Evolutionary conservation across 129 eudicot genomes (phyloP), one percentile per base, ranked within the genome.

Genomic region (Escallonia herrerae): DNA sequence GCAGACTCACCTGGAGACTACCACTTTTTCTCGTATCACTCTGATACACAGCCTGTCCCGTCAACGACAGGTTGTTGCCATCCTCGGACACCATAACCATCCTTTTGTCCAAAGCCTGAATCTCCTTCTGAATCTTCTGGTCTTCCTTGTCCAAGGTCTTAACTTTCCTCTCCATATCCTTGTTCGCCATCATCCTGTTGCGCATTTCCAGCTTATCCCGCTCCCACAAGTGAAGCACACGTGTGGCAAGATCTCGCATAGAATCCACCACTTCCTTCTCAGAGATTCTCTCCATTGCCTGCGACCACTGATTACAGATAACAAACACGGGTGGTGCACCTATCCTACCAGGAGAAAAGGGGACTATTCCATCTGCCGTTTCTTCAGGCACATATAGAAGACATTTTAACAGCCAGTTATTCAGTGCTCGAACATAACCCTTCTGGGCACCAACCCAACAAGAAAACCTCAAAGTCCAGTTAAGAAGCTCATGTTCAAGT

Each of bases 281-380:
- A 15, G 99, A 89, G 58, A 86, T 74, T 68, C 78, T 51, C 2
- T 94, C 90, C 80, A 94, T 42, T 58, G 93, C 72, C 74, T 94
- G 93, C 15, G 87, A 82, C 99, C 99, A 94, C 69, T 89, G 99
- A 75, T 89, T 73, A 64, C 93, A 86, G 38, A 89, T 64, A 13
- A 78, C 80, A 62, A 89, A 94, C 12, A 94, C 66, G 9, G 97
- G 79, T 0, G 99, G 99, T 39, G 96, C 96, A 44, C 99, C 99
- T 13, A 90, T 76, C 60, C 97, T 78, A 43, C 99, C 86, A 2
- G 99, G 99, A 13, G 99, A 94, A 76, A 83, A 89, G 6, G 97
- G 97, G 52, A 78, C 99, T 2, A 77, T 67, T 15, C 96, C 97
- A 60, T 94, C 99, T 3, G 84, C 57, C 40, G 99, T 94, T 71